Percentiles rank a stretch among this genome's conserved stretches.
phyloP scores from a whole-genome alignment of 73 alveolate genomes.

The Paramecium caudatum region DNA sequence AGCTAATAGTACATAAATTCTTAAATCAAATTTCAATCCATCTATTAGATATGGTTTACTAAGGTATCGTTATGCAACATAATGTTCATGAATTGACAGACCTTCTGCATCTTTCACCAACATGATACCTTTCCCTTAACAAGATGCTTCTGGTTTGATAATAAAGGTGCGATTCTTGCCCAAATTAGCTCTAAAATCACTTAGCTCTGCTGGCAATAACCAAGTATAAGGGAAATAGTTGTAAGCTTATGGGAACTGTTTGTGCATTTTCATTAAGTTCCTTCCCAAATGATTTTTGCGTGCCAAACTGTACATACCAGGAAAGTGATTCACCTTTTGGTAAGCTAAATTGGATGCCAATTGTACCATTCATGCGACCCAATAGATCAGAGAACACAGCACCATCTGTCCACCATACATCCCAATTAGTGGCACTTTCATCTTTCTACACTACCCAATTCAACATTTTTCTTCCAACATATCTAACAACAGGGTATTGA shows the following conservation, averaged over 20 bases:
- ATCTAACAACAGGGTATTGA: slow-evolving; percentile 49
- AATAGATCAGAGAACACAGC: slow-evolving; percentile 75
- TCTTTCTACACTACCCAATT: slow-evolving; percentile 67
- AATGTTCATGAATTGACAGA: slow-evolving; percentile 83
- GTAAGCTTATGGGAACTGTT: slow-evolving; percentile 81
- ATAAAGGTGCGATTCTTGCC: slow-evolving; percentile 85
- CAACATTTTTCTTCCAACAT: slow-evolving; percentile 62
- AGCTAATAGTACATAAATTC: slow-evolving; percentile 92
- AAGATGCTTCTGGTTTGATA: slow-evolving; percentile 90
- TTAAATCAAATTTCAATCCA: slow-evolving; percentile 91
- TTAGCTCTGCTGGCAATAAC: slow-evolving; percentile 87
- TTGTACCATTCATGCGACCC: slow-evolving; percentile 79
- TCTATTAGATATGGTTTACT: slow-evolving; percentile 94
- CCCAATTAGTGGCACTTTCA: slow-evolving; percentile 76
- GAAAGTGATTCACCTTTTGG: slow-evolving; percentile 87
- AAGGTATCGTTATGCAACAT: slow-evolving; percentile 90
- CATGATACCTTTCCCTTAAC: slow-evolving; percentile 90
- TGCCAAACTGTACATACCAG: slow-evolving; percentile 90
- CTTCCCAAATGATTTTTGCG: slow-evolving; percentile 88
- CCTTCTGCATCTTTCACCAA: slow-evolving; percentile 82
- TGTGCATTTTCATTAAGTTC: slow-evolving; percentile 83
- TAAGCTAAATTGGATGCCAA: slow-evolving; percentile 1
- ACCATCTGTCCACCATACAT: slow-evolving; percentile 79
- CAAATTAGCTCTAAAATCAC: slow-evolving; percentile 80
- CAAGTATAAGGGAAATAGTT: slow-evolving; percentile 87